Evolutionary conservation across 1,284 basidiomycete genomes (phyloP).

Genomic region (Cutaneotrichosporon curvatum): DNA sequence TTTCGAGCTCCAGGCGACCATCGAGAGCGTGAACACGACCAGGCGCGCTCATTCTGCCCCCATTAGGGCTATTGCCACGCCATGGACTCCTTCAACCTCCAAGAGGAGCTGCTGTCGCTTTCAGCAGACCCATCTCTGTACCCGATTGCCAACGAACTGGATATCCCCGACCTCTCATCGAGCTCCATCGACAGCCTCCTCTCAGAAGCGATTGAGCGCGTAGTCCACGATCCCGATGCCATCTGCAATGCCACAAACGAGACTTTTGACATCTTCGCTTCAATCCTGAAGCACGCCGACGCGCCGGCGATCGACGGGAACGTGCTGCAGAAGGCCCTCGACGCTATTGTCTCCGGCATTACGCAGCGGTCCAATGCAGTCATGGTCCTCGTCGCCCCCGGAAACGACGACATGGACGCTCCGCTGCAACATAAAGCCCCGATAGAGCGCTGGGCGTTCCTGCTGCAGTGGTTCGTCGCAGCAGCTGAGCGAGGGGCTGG

Average conservation of each 20-base stretch:
- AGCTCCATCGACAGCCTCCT: constrained; percentile 44
- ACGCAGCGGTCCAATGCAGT: constrained; percentile 33
- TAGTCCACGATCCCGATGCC: constrained; percentile 63
- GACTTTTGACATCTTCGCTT: constrained; percentile 71
- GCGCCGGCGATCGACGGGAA: constrained; percentile 26
- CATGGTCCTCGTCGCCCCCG: constrained; percentile 19
- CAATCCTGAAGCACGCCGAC: constrained; percentile 53
- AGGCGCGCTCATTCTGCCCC: background rate
- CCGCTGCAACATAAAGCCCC: constrained; percentile 63
- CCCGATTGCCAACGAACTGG: constrained; percentile 58
- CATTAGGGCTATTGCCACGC: background rate
- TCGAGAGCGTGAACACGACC: background rate
- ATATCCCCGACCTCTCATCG: constrained; percentile 53
- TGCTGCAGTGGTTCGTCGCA: constrained; percentile 74
- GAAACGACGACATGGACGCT: constrained; percentile 58
- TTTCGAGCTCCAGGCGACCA: background rate
- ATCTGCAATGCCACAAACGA: constrained; percentile 54
- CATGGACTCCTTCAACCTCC: constrained; percentile 58
- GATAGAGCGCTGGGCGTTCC: constrained; percentile 80
- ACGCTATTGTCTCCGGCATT: constrained; percentile 31
- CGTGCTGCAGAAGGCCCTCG: constrained; percentile 37
- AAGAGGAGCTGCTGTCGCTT: constrained; percentile 63
- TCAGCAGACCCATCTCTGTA: constrained; percentile 53
- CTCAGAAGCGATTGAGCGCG: constrained; percentile 58
- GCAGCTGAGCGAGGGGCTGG: constrained; percentile 66